Evolutionary conservation across 208 protist genomes (phyloP).

Genomic region (Cochliopodium minus): DNA sequence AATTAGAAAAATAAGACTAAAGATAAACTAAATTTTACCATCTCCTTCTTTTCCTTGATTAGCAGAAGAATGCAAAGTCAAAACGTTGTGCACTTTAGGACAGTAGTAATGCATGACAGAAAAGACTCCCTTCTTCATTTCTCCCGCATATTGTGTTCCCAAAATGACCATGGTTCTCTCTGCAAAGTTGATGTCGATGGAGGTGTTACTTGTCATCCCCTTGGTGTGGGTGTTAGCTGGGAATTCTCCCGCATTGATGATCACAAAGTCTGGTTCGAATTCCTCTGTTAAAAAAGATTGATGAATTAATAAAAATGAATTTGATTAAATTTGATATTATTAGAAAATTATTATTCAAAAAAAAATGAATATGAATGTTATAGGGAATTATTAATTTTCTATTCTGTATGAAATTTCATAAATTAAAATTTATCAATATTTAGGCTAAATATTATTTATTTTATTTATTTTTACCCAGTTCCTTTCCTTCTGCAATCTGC

Average conservation of each 20-base stretch:
- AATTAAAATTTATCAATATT: too few relatives aligned
- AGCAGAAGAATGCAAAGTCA: slow-evolving; percentile 70
- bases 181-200: slow-evolving; percentile 57
- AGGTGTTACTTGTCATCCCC: slow-evolving; percentile 49
- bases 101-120: slow-evolving; percentile 84
- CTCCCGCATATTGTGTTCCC: slow-evolving; percentile 81
- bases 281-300: too few relatives aligned
- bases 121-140: slow-evolving; percentile 94
- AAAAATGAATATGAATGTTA: too few relatives aligned
- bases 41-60: slow-evolving; percentile 56
- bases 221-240: slow-evolving; percentile 58
- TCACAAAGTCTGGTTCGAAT: slow-evolving; percentile 78
- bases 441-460: too few relatives aligned
- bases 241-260: slow-evolving; percentile 78
- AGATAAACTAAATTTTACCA: slow-evolving; percentile 14
- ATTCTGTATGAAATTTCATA: too few relatives aligned
- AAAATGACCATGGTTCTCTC: slow-evolving; percentile 70
- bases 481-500: too few relatives aligned
- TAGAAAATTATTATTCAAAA: too few relatives aligned
- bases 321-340: too few relatives aligned
- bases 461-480: too few relatives aligned
- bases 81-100: slow-evolving; percentile 59
- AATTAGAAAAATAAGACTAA: too few relatives aligned
- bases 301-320: too few relatives aligned
- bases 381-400: too few relatives aligned